A percentile compares a stretch with the other conserved stretches of the same genome.
phyloP scores from a whole-genome alignment of 176 grass and related monocot species.

The Lolium perenne region DNA sequence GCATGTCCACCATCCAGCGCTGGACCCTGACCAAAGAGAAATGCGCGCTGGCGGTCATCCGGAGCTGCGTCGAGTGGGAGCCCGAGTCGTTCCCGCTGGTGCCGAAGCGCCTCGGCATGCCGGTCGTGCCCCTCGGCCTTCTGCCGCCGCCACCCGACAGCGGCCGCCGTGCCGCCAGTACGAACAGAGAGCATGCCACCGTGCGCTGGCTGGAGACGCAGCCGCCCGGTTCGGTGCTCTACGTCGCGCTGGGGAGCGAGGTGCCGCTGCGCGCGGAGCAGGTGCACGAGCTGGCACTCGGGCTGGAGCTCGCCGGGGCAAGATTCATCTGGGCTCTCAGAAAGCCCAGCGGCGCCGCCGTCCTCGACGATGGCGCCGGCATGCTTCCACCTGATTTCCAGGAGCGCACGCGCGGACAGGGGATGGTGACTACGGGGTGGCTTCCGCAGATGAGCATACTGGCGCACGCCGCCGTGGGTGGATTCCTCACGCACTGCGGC shows the following conservation, averaged over 20 bases:
- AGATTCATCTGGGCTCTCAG: constrained; percentile 4
- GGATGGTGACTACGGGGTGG: neutral
- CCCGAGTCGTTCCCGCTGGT: neutral
- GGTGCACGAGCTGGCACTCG: neutral
- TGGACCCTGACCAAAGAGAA: neutral
- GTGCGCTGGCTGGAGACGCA: neutral
- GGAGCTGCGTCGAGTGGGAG: constrained; percentile 19
- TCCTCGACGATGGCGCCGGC: neutral
- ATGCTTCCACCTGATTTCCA: neutral
- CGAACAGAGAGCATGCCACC: neutral
- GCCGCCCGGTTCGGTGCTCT: neutral
- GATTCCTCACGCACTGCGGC: constrained; percentile 12
- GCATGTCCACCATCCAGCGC: neutral
- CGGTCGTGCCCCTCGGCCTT: constrained; percentile 1
- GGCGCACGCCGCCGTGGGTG: constrained; percentile 8
- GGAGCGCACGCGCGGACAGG: neutral
- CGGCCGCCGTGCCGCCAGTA: neutral
- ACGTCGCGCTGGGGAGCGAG: neutral
- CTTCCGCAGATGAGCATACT: constrained; percentile 8
- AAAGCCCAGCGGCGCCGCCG: neutral
- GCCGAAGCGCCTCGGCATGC: neutral
- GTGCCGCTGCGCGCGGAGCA: constrained; percentile 20
- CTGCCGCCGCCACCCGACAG: neutral
- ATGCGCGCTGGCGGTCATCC: neutral
- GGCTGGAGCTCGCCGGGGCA: constrained; percentile 10